Percentiles rank a stretch among this genome's conserved stretches.
phyloP scores from a whole-genome alignment of 192 early-diverging fungal species.

The Mycoemilia scoparia region DNA sequence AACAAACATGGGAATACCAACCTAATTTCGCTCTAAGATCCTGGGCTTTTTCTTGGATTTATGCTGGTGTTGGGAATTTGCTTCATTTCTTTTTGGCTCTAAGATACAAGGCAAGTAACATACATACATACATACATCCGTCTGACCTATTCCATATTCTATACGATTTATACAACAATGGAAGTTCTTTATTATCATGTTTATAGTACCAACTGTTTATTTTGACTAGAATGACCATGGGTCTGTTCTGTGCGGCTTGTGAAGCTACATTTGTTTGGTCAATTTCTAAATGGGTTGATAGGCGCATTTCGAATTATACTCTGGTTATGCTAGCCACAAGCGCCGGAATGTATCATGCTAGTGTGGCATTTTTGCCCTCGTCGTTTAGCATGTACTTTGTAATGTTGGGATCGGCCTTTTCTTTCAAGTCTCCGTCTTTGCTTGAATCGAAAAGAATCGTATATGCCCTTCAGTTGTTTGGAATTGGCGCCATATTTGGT shows the following conservation, averaged over 20 bases:
- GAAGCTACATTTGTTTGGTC: slow-evolving; percentile 53
- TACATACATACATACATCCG: no score
- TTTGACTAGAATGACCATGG: slow-evolving; percentile 43
- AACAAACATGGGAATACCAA: slow-evolving; percentile 96
- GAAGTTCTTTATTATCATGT: slow-evolving; percentile 17
- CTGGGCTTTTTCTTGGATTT: slow-evolving; percentile 54
- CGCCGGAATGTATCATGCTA: slow-evolving; percentile 77
- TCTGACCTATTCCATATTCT: slow-evolving; percentile 5
- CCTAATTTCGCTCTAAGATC: slow-evolving; percentile 75
- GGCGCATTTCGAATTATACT: slow-evolving; percentile 47
- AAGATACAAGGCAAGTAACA: slow-evolving; percentile 3
- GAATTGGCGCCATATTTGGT: slow-evolving; percentile 43
- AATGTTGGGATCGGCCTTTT: slow-evolving; percentile 52
- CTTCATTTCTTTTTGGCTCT: slow-evolving; percentile 23
- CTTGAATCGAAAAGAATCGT: slow-evolving; percentile 38
- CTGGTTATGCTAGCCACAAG: slow-evolving; percentile 40
- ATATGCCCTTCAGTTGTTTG: slow-evolving; percentile 39
- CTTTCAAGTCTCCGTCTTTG: slow-evolving; percentile 37
- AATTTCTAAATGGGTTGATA: slow-evolving; percentile 38
- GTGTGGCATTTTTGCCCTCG: slow-evolving; percentile 70
- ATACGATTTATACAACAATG: neutral
- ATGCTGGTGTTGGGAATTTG: slow-evolving; percentile 30
- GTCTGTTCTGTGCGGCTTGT: slow-evolving; percentile 35
- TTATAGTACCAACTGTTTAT: slow-evolving; percentile 71
- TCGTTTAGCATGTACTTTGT: slow-evolving; percentile 82